Percentiles rank a stretch among this genome's conserved stretches.
Conservation (phyloP, 768 basidiomycete species). For the Boletus eberwhitei region DNA sequence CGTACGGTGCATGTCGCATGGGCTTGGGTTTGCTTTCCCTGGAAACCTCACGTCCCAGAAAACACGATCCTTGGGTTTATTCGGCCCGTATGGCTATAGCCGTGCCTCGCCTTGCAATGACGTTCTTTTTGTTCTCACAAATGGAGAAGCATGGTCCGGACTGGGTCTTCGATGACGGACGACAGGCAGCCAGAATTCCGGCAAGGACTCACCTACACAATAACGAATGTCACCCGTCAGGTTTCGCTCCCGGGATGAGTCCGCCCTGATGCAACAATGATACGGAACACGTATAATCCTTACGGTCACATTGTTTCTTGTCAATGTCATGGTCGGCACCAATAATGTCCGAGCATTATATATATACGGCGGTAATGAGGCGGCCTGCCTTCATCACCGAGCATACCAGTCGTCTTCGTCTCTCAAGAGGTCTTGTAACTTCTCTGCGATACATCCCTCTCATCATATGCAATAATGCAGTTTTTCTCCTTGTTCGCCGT, state of each 20-base stretch:
- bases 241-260: conserved; percentile 4
- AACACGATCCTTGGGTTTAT: not conserved
- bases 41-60: not conserved
- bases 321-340: conserved; percentile 12
- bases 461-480: conserved; percentile 19
- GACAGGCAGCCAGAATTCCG: not conserved
- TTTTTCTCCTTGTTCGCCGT: not conserved
- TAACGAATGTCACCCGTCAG: conserved; percentile 4
- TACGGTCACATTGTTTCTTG: not conserved
- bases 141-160: conserved; percentile 5
- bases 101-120: not conserved
- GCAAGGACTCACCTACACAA: conserved; percentile 13
- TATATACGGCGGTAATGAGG: conserved; percentile 7
- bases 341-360: conserved; percentile 5
- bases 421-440: not conserved
- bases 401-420: conserved; percentile 4
- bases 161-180: not conserved
- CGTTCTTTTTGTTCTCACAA: conserved; percentile 21
- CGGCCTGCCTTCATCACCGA: conserved; percentile 1
- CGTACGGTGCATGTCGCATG: not conserved
- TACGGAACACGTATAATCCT: conserved; percentile 3
- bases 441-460: conserved; percentile 5
- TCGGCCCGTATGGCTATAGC: not conserved
- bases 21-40: not conserved
- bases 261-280: conserved; percentile 1